phyloP scores from a whole-genome alignment of 495 filamentous ascomycete species.

The Aspergillus hancockii region DNA sequence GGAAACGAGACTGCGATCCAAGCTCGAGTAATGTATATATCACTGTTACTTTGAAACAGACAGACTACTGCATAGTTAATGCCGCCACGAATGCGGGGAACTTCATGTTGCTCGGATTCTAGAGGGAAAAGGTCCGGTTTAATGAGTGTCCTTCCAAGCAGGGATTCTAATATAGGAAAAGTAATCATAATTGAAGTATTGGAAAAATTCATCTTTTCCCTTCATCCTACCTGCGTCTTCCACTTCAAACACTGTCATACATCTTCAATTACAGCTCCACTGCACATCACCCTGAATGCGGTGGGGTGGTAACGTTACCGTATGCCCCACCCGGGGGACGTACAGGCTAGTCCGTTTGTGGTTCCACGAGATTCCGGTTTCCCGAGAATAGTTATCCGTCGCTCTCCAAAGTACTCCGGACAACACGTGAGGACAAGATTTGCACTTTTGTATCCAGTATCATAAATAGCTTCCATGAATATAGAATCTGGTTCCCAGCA shows the following conservation, averaged over 20 bases:
- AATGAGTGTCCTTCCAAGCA: neutral
- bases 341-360: conserved; percentile 17
- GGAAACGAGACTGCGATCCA: neutral
- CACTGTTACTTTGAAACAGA: neutral
- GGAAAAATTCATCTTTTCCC: neutral
- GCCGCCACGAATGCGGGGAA: conserved; percentile 3
- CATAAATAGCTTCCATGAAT: too few relatives aligned
- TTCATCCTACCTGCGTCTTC: neutral
- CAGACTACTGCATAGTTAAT: neutral
- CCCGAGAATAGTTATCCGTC: conserved; percentile 6
- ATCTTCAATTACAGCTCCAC: neutral
- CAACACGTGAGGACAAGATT: too few relatives aligned
- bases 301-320: conserved; percentile 3
- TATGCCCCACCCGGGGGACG: conserved; percentile 17
- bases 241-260: neutral
- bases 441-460: too few relatives aligned
- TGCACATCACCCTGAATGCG: neutral
- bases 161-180: neutral
- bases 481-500: too few relatives aligned
- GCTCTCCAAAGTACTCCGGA: too few relatives aligned
- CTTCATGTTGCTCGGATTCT: neutral
- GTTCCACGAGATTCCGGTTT: conserved; percentile 25
- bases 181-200: neutral
- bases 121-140: neutral
- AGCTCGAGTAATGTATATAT: neutral